Evolutionary conservation across 257 asterid species (phyloP), one percentile per base, ranked within the genome.

Genomic region (Linaria vulgaris): DNA sequence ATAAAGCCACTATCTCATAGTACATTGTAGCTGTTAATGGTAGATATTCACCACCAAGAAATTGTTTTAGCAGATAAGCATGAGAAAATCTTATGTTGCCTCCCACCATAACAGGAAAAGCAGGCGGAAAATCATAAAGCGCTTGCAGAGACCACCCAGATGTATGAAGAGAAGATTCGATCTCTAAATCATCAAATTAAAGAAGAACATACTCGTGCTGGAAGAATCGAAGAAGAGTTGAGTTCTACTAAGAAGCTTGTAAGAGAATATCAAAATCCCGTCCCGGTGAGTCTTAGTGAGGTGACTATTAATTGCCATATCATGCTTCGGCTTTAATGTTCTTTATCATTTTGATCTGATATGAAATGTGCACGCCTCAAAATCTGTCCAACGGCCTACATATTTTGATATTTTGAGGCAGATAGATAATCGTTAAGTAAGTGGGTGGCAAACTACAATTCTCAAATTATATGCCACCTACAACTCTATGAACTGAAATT

Each of bases 131-230:
- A 80, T 69, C 88, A 78, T 52, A 76, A 76, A 78, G 86, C 75
- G 56, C 86, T 91, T 63, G 81, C 91, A 49, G 94, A 83, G 59
- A 83, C 87, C 69, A 82, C 91, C 60, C 81, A 80, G 78, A 83
- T 80, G 87, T 87, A 90, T 63, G 97, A 90, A 66, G 84, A 69
- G 71, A 87, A 80, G 76, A 67, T 88, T 41, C 73, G 76, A 47
- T 79, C 68, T 46, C 70, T 88, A 63, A 79, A 74, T 74, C 88
- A 78, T 61, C 82, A 75, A 71, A 72, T 84, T 59, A 66, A 73
- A 64, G 88, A 72, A 30, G 96, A 80, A 74, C 64, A 64, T 63
- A 54, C 82, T 46, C 79, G 24, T 64, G 77, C 66, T 49, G 70
- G 49, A 63, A 79, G 69, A 51, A 67, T 76, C 45, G 82, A 84